phyloP scores from a whole-genome alignment of 345 rosid genomes.

The Luvunga scandens region DNA sequence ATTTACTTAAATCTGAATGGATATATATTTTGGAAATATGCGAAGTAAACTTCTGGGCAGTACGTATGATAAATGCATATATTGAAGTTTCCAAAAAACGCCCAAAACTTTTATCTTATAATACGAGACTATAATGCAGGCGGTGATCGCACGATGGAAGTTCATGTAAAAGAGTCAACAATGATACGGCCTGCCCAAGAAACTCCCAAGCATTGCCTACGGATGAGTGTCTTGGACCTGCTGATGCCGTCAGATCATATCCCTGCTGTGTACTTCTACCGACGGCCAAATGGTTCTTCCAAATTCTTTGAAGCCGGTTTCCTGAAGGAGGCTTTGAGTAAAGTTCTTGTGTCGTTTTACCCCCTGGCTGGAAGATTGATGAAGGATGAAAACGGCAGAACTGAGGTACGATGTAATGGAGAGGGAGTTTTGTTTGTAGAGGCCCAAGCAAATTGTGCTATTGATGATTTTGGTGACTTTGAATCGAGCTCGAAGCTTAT shows the following conservation, averaged over 20 bases:
- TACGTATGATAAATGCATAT: no score
- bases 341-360: constrained; percentile 40
- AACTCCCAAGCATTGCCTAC: constrained; percentile 28
- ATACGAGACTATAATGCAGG: no score
- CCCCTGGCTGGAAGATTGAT: constrained; percentile 42
- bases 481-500: constrained; percentile 20
- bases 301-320: constrained; percentile 15
- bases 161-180: background rate
- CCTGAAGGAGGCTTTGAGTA: constrained; percentile 35
- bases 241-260: constrained; percentile 19
- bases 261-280: constrained; percentile 31
- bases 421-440: constrained; percentile 39
- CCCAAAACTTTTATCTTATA: no score
- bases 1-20: no score
- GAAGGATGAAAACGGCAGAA: constrained; percentile 33
- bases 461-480: constrained; percentile 23
- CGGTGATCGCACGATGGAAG: no score
- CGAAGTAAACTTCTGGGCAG: no score
- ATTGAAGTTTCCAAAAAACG: no score
- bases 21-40: no score
- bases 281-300: constrained; percentile 17
- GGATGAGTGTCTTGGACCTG: constrained; percentile 42
- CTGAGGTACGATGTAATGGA: constrained; percentile 37
- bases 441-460: constrained; percentile 28
- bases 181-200: background rate